phyloP scores from a whole-genome alignment of 306 rosid species.

The Cajanus cajan region DNA sequence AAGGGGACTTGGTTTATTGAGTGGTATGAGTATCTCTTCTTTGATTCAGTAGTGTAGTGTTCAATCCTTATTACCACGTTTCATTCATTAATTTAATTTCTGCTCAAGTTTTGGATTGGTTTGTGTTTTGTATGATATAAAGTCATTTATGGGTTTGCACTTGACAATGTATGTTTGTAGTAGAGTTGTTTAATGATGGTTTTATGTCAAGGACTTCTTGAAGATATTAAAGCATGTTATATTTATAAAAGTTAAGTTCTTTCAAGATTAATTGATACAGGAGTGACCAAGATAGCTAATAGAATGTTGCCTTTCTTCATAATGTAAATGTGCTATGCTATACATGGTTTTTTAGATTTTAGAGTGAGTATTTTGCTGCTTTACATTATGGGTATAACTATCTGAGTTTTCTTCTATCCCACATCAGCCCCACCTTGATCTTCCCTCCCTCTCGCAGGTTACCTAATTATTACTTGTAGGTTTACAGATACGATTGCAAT shows the following conservation, averaged over 20 bases:
- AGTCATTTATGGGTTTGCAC: not conserved
- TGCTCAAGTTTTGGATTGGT: not conserved
- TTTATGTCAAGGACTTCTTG: conserved; percentile 4
- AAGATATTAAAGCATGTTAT: not conserved
- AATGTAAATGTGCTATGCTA: no score
- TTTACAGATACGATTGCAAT: not conserved
- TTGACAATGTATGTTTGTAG: not conserved
- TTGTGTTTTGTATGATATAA: not conserved
- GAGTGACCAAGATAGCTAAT: not conserved
- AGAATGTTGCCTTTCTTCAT: no score
- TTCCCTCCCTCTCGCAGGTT: no score
- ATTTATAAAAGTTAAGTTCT: not conserved
- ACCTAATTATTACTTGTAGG: not conserved
- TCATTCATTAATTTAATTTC: not conserved
- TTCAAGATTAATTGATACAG: not conserved
- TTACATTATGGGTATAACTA: not conserved
- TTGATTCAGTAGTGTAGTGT: not conserved
- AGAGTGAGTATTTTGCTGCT: not conserved
- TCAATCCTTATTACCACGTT: not conserved
- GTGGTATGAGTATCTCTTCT: not conserved
- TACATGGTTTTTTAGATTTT: no score
- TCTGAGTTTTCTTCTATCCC: no score
- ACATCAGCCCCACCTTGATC: no score
- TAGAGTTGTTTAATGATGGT: not conserved
- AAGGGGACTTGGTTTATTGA: not conserved